Conservation (phyloP, 305 asterid genomes). For the Rubia tinctorum region DNA sequence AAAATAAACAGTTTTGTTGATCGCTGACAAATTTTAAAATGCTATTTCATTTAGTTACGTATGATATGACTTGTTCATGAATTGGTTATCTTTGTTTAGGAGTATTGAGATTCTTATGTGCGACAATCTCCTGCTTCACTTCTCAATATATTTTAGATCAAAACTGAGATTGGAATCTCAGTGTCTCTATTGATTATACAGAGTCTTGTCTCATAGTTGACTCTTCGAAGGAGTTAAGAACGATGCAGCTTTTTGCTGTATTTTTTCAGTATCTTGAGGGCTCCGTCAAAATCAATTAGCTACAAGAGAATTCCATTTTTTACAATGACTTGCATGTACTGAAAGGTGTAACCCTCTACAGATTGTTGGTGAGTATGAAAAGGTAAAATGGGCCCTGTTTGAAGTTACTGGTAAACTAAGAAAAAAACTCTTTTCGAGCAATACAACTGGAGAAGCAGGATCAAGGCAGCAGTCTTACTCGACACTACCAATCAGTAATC, state of each 20-base stretch:
- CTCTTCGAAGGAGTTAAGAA: not conserved
- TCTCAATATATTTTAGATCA: constrained; percentile 5
- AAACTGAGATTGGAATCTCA: constrained; percentile 4
- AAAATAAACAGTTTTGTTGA: not conserved
- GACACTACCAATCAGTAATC: constrained; percentile 25
- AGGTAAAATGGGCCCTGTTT: constrained; percentile 49
- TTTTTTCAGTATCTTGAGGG: not conserved
- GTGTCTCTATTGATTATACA: not conserved
- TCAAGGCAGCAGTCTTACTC: constrained; percentile 15
- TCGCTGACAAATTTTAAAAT: not conserved
- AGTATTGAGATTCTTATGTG: not conserved
- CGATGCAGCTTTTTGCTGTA: not conserved
- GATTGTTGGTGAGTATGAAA: constrained; percentile 51
- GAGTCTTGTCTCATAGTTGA: not conserved
- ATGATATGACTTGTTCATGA: not conserved
- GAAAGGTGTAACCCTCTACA: constrained; percentile 24
- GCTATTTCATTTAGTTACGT: not conserved
- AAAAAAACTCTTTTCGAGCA: constrained; percentile 34
- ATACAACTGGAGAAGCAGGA: constrained; percentile 29
- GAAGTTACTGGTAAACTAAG: constrained; percentile 55
- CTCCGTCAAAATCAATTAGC: not conserved
- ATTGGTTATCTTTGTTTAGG: not conserved
- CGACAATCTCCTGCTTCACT: not conserved
- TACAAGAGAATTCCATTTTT: not conserved
- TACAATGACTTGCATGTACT: constrained; percentile 16